Conservation (phyloP, 129 eudicot genomes). For the Arctium lappa region DNA sequence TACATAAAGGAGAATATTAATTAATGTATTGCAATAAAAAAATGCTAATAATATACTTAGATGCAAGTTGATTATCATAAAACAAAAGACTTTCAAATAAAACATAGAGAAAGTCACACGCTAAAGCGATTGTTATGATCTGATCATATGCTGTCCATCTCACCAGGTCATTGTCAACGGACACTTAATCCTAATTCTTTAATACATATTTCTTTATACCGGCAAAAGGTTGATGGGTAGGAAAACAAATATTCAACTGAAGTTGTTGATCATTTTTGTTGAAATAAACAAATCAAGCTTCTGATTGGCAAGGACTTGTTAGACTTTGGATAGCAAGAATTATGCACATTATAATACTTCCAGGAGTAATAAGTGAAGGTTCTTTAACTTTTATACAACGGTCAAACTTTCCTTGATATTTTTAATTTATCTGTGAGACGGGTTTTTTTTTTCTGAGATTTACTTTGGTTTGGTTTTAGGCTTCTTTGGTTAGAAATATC, state of each 20-base stretch:
- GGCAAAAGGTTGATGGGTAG: background rate
- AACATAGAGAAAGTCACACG: constrained; percentile 17
- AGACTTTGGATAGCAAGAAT: constrained; percentile 16
- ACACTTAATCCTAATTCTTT: background rate
- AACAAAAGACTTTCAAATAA: constrained; percentile 8
- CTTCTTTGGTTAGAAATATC: constrained; percentile 3
- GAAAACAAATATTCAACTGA: constrained; percentile 17
- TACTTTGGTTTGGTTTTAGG: background rate
- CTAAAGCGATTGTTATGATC: constrained; percentile 24
- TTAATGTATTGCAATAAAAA: background rate
- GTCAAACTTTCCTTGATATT: constrained; percentile 8
- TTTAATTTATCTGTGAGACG: background rate
- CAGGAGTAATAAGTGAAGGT: background rate
- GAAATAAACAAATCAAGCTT: constrained; percentile 12
- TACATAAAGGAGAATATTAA: background rate
- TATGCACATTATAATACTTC: background rate
- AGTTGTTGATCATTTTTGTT: constrained; percentile 20
- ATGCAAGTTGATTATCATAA: background rate
- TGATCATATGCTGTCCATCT: constrained; percentile 22
- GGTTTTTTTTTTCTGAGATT: background rate
- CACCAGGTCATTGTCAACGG: constrained; percentile 11
- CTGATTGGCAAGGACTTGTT: constrained; percentile 11
- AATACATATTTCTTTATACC: background rate
- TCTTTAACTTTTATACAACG: background rate
- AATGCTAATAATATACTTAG: background rate